Base-by-base conservation (phyloP, 2,329 filamentous ascomycete species). In the Ambrosiella beaveri region DNA sequence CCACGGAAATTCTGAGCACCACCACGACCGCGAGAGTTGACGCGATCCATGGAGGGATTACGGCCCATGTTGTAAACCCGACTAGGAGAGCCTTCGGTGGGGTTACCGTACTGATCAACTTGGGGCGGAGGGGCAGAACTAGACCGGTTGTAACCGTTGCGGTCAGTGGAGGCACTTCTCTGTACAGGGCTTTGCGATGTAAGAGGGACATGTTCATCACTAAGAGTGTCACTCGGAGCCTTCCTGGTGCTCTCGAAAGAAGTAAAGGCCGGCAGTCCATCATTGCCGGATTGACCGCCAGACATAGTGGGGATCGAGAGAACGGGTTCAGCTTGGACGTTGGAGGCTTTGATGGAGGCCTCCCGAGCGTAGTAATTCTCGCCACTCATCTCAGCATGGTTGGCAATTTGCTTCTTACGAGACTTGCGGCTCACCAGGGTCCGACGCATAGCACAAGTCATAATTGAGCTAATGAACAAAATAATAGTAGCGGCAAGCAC, bases 361-460 rank as follows among this genome's bases (percentile, higher is more conserved):
- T 85, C 80, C 60, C 84, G 78, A 65, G 84, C 85, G 70, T 94
- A 96, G 68, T 85, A 96, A 66, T 90, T 93, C 65, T 93, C 83
- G 36, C 91, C 91, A 68, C 87, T 97, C 90, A 97, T 97, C 68
- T 97, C 90, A 7, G 90, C 88, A 67, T 97, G 95, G 69, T 94
- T 86, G 1, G 83, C 88, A 67, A 97, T 94, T 51, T 88, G 81
- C 74, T 84, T 88, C 76, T 93, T 90, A 62, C 90, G 80, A n/a
- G 90, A 87, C 73, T 96, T 96, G 65, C 91, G 81, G 69, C 87
- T 87, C 61, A 96, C 87, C 59, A 97, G 74, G 1, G 90, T 94
- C 61, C 91, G 82, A 63, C 93, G 85, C 89, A 97, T 97, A 19
- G 88, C 89, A 68, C 90, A 98, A 7, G 89, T 90, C 40, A 96